Percentiles rank a stretch among this genome's conserved stretches.
These are phyloP conservation scores for Mucor velutinosus DNA, from an alignment of 371 early-diverging fungal genomes.

Conservation along the genomic window DNA sequence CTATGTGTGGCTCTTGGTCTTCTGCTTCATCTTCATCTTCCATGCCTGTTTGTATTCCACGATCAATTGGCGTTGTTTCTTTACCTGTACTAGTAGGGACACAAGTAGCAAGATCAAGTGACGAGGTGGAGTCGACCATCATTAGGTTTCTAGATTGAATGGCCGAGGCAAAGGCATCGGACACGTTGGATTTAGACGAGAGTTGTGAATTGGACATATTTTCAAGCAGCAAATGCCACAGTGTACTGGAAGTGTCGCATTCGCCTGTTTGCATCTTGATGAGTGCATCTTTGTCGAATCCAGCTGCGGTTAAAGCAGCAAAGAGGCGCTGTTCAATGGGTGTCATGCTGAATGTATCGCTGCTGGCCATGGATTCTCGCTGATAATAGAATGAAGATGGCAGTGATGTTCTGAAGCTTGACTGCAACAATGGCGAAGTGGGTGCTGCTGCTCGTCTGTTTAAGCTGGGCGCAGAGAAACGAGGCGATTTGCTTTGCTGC, in stretches of 20 bases:
- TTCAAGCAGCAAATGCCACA: constrained; percentile 74
- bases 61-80: not conserved
- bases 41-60: constrained; percentile 13
- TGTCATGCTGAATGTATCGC: constrained; percentile 38
- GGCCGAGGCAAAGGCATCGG: constrained; percentile 28
- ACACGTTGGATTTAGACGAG: constrained; percentile 5
- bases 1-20: not conserved
- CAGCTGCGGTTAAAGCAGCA: constrained; percentile 56
- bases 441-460: constrained; percentile 16
- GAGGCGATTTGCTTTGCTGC: constrained; percentile 22
- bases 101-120: constrained; percentile 2
- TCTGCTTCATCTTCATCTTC: not conserved
- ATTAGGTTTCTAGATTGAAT: constrained; percentile 1
- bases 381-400: constrained; percentile 10
- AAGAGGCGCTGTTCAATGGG: constrained; percentile 53
- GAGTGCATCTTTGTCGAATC: constrained; percentile 67
- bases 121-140: not conserved
- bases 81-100: not conserved
- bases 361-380: constrained; percentile 14
- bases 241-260: constrained; percentile 69
- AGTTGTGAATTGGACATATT: constrained; percentile 20
- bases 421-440: constrained; percentile 9
- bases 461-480: constrained; percentile 42
- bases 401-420: constrained; percentile 23
- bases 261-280: constrained; percentile 65